A percentile compares a stretch with the other conserved stretches of the same genome.
Conservation (phyloP, 2,329 filamentous ascomycete species). For the Aspergillus caelatus region DNA sequence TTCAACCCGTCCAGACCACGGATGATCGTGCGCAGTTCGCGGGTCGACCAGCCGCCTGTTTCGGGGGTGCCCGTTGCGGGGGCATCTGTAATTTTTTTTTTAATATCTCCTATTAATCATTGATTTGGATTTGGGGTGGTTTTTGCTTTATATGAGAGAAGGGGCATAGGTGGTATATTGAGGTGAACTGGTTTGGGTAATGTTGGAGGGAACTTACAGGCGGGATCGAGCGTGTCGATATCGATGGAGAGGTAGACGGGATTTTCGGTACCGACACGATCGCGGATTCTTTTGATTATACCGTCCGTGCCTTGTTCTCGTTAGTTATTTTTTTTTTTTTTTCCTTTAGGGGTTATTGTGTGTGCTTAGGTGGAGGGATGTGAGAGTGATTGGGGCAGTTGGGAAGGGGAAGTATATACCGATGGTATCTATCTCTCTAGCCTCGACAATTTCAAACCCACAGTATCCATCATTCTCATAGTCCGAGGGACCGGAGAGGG, state of each 20-base stretch:
- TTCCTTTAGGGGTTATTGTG: too few species aligned
- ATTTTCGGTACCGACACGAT: slow-evolving; percentile 19
- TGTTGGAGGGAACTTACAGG: background rate
- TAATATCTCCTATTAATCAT: too few species aligned
- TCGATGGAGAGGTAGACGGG: slow-evolving; percentile 37
- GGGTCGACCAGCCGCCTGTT: slow-evolving; percentile 26
- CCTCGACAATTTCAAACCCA: slow-evolving; percentile 28
- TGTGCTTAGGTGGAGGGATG: too few species aligned
- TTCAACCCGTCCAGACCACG: slow-evolving; percentile 23
- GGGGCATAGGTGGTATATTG: background rate
- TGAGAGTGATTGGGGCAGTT: too few species aligned
- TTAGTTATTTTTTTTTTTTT: background rate
- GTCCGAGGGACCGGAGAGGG: slow-evolving; percentile 26
- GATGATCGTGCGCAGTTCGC: slow-evolving; percentile 23
- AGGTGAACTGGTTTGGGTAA: background rate
- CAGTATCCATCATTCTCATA: slow-evolving; percentile 26
- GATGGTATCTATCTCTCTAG: slow-evolving; percentile 30
- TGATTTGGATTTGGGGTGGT: too few species aligned
- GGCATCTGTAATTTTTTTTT: slow-evolving; percentile 12
- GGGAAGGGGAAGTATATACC: slow-evolving; percentile 10
- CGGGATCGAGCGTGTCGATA: slow-evolving; percentile 28
- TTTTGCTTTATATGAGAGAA: background rate
- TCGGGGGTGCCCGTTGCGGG: slow-evolving; percentile 35
- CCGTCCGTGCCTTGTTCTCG: slow-evolving; percentile 10
- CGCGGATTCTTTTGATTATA: slow-evolving; percentile 22